phyloP scores from a whole-genome alignment of 371 early-diverging fungal species.

The Massospora cicadina region DNA sequence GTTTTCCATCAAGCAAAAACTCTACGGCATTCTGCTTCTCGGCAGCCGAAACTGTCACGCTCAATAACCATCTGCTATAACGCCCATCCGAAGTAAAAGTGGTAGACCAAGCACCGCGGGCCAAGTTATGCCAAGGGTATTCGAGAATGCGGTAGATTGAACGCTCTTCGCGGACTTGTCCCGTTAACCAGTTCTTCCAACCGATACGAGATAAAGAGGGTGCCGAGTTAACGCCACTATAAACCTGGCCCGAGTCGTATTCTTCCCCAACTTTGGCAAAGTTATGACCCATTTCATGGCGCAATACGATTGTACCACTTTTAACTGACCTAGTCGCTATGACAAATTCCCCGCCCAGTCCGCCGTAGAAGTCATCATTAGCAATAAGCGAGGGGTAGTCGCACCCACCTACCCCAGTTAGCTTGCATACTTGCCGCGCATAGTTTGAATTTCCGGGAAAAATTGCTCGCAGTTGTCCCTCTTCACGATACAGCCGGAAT shows the following conservation, averaged over 20 bases:
- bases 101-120: constrained; percentile 23
- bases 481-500: constrained; percentile 36
- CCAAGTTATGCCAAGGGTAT: constrained; percentile 35
- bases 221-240: constrained; percentile 29
- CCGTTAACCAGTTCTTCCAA: constrained; percentile 35
- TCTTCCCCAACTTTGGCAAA: constrained; percentile 34
- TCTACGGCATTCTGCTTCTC: constrained; percentile 17
- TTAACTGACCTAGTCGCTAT: constrained; percentile 33
- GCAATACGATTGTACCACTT: constrained; percentile 31
- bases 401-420: constrained; percentile 25
- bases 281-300: constrained; percentile 41
- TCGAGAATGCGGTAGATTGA: constrained; percentile 17
- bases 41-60: constrained; percentile 29
- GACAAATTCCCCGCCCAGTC: constrained; percentile 41
- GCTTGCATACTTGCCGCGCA: constrained; percentile 27
- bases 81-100: constrained; percentile 23
- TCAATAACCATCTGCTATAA: constrained; percentile 24
- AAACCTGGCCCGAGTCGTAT: constrained; percentile 37
- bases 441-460: constrained; percentile 23
- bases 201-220: constrained; percentile 14
- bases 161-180: constrained; percentile 20
- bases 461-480: constrained; percentile 36
- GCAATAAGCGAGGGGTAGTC: constrained; percentile 39
- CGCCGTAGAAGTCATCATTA: constrained; percentile 37
- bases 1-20: constrained; percentile 23